These are phyloP conservation scores for Fusarium pseudograminearum DNA, from an alignment of 2,329 filamentous ascomycete species.

Conservation along the genomic window DNA sequence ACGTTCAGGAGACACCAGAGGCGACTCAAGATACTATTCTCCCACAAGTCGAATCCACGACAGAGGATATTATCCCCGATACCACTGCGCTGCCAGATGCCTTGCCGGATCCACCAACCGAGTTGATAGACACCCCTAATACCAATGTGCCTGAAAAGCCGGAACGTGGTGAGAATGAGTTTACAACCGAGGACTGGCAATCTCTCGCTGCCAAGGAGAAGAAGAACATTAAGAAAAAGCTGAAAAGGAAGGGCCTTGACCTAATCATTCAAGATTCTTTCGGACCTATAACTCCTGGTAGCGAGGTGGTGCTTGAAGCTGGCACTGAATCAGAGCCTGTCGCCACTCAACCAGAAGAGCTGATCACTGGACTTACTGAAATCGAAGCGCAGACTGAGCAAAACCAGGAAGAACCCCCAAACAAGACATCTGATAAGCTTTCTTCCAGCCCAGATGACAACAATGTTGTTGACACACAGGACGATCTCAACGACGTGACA, in stretches of 20 bases:
- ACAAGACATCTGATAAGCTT: background rate
- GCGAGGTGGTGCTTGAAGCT: background rate
- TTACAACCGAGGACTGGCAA: conserved; percentile 33
- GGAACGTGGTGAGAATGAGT: conserved; percentile 13
- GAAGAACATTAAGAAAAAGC: conserved; percentile 42
- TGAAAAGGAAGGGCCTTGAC: conserved; percentile 40
- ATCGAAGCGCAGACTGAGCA: background rate
- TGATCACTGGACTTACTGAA: background rate
- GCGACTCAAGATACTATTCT: conserved; percentile 11
- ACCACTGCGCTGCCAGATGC: background rate
- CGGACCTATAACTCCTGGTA: background rate
- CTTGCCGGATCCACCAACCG: background rate
- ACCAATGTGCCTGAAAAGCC: background rate
- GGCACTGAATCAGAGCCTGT: background rate
- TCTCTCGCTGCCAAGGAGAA: conserved; percentile 36
- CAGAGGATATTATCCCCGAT: background rate
- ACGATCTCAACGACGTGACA: background rate
- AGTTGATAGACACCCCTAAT: background rate
- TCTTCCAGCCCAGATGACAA: background rate
- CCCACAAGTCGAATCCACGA: background rate
- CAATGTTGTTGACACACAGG: background rate
- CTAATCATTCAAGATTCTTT: conserved; percentile 27
- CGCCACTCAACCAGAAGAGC: background rate
- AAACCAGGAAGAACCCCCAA: background rate
- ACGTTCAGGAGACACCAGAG: conserved; percentile 18